These are phyloP conservation scores for Orbilia brochopaga DNA, from an alignment of 2,329 filamentous ascomycete species.

Conservation along the genomic window DNA sequence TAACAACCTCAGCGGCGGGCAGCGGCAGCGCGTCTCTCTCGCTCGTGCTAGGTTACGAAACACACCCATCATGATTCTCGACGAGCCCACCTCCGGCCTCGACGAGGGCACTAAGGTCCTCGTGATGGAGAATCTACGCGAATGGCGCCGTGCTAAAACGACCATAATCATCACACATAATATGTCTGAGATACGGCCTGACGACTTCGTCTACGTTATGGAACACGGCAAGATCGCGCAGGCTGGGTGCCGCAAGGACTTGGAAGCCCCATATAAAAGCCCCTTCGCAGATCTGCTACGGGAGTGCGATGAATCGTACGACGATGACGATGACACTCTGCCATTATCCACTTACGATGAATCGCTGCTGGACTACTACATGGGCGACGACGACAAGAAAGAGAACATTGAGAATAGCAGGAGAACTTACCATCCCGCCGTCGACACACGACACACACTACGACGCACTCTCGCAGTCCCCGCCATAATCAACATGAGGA, in stretches of 20 bases:
- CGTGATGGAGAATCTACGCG: conserved; percentile 75
- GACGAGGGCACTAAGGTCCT: conserved; percentile 73
- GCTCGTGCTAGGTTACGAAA: conserved; percentile 79
- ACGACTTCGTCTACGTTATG: conserved; percentile 82
- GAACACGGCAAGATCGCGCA: conserved; percentile 72
- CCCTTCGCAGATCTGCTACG: conserved; percentile 61
- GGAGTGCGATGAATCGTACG: conserved; percentile 13
- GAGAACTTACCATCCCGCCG: conserved; percentile 10
- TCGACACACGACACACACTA: conserved; percentile 8
- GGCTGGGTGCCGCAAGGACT: conserved; percentile 68
- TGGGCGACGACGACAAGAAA: conserved; percentile 23
- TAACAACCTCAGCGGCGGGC: conserved; percentile 77
- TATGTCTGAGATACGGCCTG: conserved; percentile 71
- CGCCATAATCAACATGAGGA: conserved; percentile 9
- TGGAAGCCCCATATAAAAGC: conserved; percentile 62
- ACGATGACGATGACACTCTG: conserved; percentile 11
- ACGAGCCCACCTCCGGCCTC: conserved; percentile 85
- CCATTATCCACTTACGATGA: conserved; percentile 21
- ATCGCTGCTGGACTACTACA: conserved; percentile 40
- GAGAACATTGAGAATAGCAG: conserved; percentile 22
- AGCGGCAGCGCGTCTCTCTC: conserved; percentile 79
- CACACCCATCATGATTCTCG: conserved; percentile 79
- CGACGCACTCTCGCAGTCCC: conserved; percentile 17
- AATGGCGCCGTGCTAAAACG: conserved; percentile 80
- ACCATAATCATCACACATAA: conserved; percentile 96